These are phyloP conservation scores for Anaeromyces robustus DNA, from an alignment of 192 early-diverging fungal species.

Conservation along the genomic window DNA sequence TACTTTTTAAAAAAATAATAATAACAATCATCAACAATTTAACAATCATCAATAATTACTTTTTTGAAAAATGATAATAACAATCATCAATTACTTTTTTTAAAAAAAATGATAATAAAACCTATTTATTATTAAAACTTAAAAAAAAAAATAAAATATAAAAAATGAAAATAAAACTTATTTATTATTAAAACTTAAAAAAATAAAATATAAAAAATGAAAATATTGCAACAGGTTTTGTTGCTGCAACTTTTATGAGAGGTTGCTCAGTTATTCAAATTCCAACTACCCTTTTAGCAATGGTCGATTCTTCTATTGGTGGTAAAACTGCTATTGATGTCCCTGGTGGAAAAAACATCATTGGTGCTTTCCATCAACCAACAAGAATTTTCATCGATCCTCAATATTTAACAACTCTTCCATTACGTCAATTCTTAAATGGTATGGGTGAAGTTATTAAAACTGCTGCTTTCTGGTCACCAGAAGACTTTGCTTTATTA, in stretches of 20 bases:
- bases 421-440: conserved; percentile 82
- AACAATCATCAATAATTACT: too few species aligned
- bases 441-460: conserved; percentile 98
- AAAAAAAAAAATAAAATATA: too few species aligned
- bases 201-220: too few species aligned
- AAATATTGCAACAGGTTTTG: conserved; percentile 54
- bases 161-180: too few species aligned
- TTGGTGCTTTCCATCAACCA: conserved; percentile 95
- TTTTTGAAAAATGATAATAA: too few species aligned
- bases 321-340: conserved; percentile 97
- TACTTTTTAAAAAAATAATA: too few species aligned
- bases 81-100: too few species aligned
- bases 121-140: too few species aligned
- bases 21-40: too few species aligned
- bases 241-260: conserved; percentile 97
- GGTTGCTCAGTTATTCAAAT: conserved; percentile 88
- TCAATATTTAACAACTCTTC: conserved; percentile 64
- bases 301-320: conserved; percentile 96
- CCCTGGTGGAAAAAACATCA: conserved; percentile 85
- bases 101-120: too few species aligned
- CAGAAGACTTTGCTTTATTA: conserved; percentile 74
- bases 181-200: too few species aligned
- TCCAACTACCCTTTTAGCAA: conserved; percentile 86
- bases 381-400: conserved; percentile 84
- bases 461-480: conserved; percentile 84